Conservation (phyloP, 768 basidiomycete species). For the Coprinopsis cinerea region DNA sequence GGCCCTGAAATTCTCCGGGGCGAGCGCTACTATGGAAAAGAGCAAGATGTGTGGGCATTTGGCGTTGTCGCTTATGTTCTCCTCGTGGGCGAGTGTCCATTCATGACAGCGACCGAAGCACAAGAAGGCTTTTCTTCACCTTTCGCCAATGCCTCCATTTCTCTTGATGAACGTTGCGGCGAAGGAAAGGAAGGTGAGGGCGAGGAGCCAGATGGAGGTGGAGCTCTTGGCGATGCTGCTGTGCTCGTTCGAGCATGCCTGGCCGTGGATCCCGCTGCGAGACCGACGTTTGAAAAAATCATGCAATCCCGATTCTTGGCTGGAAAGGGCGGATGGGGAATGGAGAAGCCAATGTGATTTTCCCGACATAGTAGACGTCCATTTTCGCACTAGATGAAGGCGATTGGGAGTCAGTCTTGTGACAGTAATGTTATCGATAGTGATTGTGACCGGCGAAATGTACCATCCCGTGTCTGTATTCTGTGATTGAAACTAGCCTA, state of each 20-base stretch:
- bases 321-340: conserved; percentile 71
- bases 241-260: conserved; percentile 81
- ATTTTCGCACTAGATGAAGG: neutral
- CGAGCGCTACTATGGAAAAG: conserved; percentile 91
- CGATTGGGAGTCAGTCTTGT: neutral
- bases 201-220: conserved; percentile 77
- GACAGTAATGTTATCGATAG: too few species aligned
- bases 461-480: neutral
- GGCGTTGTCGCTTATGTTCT: conserved; percentile 96
- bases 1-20: conserved; percentile 95
- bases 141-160: conserved; percentile 69
- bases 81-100: conserved; percentile 87
- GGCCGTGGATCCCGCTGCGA: conserved; percentile 64
- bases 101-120: conserved; percentile 86
- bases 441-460: too few species aligned
- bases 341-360: conserved; percentile 19
- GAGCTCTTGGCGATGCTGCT: conserved; percentile 78
- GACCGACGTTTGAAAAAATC: conserved; percentile 85
- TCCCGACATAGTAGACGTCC: neutral
- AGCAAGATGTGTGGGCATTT: conserved; percentile 98
- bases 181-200: conserved; percentile 71
- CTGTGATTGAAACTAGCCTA: neutral
- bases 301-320: conserved; percentile 75
- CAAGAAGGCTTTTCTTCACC: conserved; percentile 77
- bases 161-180: conserved; percentile 73